Conservation (phyloP, 768 basidiomycete genomes). For the Dioszegia crocea region DNA sequence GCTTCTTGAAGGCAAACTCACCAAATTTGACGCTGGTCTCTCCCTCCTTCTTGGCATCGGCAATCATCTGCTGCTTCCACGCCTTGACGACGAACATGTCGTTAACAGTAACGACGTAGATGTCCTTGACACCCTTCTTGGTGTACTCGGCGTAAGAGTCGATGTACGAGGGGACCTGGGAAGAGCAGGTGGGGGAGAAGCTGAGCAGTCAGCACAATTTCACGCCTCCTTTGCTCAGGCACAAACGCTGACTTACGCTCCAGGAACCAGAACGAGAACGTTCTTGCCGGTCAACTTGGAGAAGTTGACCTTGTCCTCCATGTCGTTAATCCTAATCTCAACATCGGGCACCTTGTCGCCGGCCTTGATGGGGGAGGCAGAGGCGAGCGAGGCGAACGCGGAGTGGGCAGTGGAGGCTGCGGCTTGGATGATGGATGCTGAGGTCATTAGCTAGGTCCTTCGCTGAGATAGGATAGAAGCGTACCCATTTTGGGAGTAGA, state of each 20-base stretch:
- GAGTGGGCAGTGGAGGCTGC: conserved; percentile 59
- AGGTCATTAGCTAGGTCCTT: too few species aligned
- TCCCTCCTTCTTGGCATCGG: conserved; percentile 54
- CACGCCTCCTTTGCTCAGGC: too few species aligned
- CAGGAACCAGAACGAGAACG: conserved; percentile 64
- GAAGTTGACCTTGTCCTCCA: conserved; percentile 50
- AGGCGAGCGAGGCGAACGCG: conserved; percentile 56
- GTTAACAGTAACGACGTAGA: conserved; percentile 69
- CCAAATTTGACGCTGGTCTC: conserved; percentile 56
- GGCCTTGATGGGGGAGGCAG: conserved; percentile 52
- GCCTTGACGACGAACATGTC: conserved; percentile 61
- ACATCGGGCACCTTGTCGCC: conserved; percentile 57
- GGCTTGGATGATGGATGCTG: conserved; percentile 54
- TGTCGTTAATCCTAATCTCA: conserved; percentile 61
- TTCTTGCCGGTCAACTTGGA: conserved; percentile 45
- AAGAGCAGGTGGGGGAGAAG: conserved; percentile 68
- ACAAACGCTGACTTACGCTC: too few species aligned
- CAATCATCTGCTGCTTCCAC: conserved; percentile 52
- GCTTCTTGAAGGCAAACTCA: conserved; percentile 11
- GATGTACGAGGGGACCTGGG: conserved; percentile 60
- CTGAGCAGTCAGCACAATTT: conserved; percentile 8
- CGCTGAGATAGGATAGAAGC: background rate
- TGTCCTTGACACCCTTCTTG: conserved; percentile 67
- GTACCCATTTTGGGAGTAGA: conserved; percentile 11
- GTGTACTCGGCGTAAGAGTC: conserved; percentile 65